Evolutionary conservation across 208 protist genomes (phyloP).

Genomic region (Trypanosoma lewisi): DNA sequence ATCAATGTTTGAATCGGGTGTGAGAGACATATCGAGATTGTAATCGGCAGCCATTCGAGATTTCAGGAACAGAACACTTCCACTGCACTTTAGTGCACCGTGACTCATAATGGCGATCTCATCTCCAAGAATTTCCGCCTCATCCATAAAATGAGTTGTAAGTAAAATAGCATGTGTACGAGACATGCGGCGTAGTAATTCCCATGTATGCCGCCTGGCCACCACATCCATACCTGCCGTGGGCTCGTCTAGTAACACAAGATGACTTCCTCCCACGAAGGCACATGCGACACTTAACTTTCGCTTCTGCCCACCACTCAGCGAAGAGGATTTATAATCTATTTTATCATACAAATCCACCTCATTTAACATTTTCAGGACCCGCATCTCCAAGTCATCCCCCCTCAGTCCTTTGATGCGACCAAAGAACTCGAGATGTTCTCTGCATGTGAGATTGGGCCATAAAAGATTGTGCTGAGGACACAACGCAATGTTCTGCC

Average conservation of each 20-base stretch:
- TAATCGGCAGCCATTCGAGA: slow-evolving; percentile 54
- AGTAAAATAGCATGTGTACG: slow-evolving; percentile 27
- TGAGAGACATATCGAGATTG: slow-evolving; percentile 42
- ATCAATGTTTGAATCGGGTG: slow-evolving; percentile 24
- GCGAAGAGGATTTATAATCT: slow-evolving; percentile 29
- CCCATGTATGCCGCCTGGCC: slow-evolving; percentile 40
- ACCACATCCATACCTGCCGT: slow-evolving; percentile 48
- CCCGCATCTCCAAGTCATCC: slow-evolving; percentile 33
- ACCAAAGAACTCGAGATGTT: slow-evolving; percentile 82
- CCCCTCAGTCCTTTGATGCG: slow-evolving; percentile 77
- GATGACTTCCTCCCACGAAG: slow-evolving; percentile 62
- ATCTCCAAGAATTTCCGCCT: slow-evolving; percentile 92
- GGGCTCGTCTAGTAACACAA: slow-evolving; percentile 83
- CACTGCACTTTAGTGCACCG: slow-evolving; percentile 54
- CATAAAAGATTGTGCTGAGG: slow-evolving; percentile 89
- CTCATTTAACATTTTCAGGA: slow-evolving; percentile 33
- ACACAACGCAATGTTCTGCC: slow-evolving; percentile 80
- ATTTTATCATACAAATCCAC: slow-evolving; percentile 63
- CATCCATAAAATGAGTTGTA: slow-evolving; percentile 92
- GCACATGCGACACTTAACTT: slow-evolving; percentile 75
- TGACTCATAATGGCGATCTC: slow-evolving; percentile 92
- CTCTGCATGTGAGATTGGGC: slow-evolving; percentile 53
- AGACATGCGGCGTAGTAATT: slow-evolving; percentile 25
- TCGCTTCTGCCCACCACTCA: slow-evolving; percentile 70
- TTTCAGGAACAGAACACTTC: slow-evolving; percentile 61